phyloP scores from a whole-genome alignment of 306 rosid genomes.

The Quercus bicolor region DNA sequence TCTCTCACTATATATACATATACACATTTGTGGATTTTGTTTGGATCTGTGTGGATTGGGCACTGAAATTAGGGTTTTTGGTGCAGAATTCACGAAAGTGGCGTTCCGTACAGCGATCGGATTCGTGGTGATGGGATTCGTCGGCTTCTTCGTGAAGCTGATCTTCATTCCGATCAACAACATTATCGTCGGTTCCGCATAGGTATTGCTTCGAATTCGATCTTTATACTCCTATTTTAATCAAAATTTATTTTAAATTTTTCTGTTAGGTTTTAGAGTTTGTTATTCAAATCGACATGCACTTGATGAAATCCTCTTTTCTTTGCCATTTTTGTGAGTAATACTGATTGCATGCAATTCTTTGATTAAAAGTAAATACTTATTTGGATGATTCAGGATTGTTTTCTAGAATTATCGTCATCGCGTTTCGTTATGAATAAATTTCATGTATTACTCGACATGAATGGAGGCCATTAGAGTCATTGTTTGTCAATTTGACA shows the following conservation, averaged over 20 bases:
- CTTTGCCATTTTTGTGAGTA: neutral
- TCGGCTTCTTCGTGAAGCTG: conserved; percentile 29
- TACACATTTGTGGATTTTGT: neutral
- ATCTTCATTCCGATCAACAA: conserved; percentile 30
- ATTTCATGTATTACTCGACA: neutral
- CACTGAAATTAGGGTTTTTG: neutral
- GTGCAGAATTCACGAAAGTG: conserved; percentile 24
- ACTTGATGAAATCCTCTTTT: neutral
- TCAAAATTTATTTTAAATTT: too few species aligned
- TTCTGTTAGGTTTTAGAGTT: too few species aligned
- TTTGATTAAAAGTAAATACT: neutral
- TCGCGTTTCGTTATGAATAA: neutral
- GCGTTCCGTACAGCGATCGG: conserved; percentile 26
- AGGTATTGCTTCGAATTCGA: neutral
- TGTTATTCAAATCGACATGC: neutral
- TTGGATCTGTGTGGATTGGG: neutral
- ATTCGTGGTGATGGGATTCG: conserved; percentile 30
- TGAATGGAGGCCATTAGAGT: neutral
- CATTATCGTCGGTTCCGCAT: conserved; percentile 21
- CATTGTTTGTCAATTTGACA: neutral
- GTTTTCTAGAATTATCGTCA: neutral
- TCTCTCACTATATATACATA: neutral
- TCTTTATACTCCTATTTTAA: neutral
- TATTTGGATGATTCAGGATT: neutral
- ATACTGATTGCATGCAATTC: neutral